A percentile compares a stretch with the other conserved stretches of the same genome.
Evolutionary conservation across 192 early-diverging fungal genomes (phyloP).

Genomic region (Coemansia sp.): DNA sequence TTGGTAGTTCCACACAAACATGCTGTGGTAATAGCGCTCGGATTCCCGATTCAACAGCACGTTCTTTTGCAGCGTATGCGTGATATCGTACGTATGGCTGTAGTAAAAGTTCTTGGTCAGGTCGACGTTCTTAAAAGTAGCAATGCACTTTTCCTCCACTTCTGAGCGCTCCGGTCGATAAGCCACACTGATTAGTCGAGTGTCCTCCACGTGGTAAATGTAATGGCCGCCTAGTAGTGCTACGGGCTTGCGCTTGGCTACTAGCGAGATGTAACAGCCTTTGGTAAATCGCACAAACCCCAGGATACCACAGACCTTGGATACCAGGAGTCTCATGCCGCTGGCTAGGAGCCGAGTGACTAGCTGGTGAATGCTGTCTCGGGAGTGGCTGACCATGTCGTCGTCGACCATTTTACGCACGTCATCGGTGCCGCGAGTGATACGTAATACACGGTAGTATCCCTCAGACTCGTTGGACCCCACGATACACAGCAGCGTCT

Average conservation of each 20-base stretch:
- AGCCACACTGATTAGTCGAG: constrained; percentile 70
- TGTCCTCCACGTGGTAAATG: constrained; percentile 94
- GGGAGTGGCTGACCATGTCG: constrained; percentile 69
- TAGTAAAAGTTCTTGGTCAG: constrained; percentile 97
- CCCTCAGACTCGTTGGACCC: constrained; percentile 78
- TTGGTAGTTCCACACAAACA: constrained; percentile 96
- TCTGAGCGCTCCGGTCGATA: constrained; percentile 70
- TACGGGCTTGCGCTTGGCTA: constrained; percentile 80
- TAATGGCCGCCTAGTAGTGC: constrained; percentile 93
- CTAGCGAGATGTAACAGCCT: constrained; percentile 87
- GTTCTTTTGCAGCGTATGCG: constrained; percentile 85
- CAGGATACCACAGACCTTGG: constrained; percentile 30
- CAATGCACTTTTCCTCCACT: constrained; percentile 72
- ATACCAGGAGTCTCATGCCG: constrained; percentile 41
- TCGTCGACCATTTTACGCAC: constrained; percentile 75
- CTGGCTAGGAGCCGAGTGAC: constrained; percentile 77
- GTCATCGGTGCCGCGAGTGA: constrained; percentile 71
- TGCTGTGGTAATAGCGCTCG: constrained; percentile 61
- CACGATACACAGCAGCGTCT: constrained; percentile 78
- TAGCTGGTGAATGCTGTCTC: constrained; percentile 69
- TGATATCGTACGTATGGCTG: constrained; percentile 95
- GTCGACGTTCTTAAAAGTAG: constrained; percentile 90
- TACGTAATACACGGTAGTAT: constrained; percentile 79
- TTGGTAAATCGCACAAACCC: constrained; percentile 91
- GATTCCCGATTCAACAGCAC: constrained; percentile 11